Evolutionary conservation across 2,329 filamentous ascomycete species (phyloP).

Genomic region (Penicillium sp.): DNA sequence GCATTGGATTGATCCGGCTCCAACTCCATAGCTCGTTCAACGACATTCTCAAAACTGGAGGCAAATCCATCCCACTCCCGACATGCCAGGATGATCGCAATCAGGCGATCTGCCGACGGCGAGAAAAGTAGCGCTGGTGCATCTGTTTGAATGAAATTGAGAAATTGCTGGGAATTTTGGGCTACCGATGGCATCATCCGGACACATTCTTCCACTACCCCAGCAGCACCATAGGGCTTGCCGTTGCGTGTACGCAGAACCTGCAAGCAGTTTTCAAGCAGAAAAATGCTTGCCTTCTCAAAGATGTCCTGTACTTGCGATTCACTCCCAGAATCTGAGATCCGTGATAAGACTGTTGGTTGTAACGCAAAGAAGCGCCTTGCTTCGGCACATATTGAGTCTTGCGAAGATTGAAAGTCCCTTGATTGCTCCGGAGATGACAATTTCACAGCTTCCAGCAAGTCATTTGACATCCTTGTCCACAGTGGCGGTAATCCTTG

Average conservation of each 20-base stretch:
- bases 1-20: constrained; percentile 33
- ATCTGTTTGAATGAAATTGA: constrained; percentile 55
- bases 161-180: constrained; percentile 43
- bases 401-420: constrained; percentile 70
- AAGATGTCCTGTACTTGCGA: constrained; percentile 32
- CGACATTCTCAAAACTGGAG: constrained; percentile 40
- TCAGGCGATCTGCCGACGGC: constrained; percentile 64
- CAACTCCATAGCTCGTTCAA: constrained; percentile 34
- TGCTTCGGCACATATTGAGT: constrained; percentile 63
- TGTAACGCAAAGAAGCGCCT: constrained; percentile 65
- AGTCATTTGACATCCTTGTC: constrained; percentile 57
- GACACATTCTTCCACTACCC: constrained; percentile 54
- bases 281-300: constrained; percentile 34
- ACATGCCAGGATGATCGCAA: constrained; percentile 62
- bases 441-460: constrained; percentile 66
- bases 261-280: constrained; percentile 51
- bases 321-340: constrained; percentile 25
- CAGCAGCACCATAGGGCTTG: constrained; percentile 65
- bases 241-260: constrained; percentile 56
- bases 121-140: constrained; percentile 62
- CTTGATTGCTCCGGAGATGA: constrained; percentile 80
- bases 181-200: constrained; percentile 44
- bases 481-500: constrained; percentile 58
- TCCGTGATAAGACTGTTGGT: constrained; percentile 35
- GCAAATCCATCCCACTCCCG: constrained; percentile 44